Conservation (phyloP, 768 basidiomycete species). For the Symmetrospora coprosmae region DNA sequence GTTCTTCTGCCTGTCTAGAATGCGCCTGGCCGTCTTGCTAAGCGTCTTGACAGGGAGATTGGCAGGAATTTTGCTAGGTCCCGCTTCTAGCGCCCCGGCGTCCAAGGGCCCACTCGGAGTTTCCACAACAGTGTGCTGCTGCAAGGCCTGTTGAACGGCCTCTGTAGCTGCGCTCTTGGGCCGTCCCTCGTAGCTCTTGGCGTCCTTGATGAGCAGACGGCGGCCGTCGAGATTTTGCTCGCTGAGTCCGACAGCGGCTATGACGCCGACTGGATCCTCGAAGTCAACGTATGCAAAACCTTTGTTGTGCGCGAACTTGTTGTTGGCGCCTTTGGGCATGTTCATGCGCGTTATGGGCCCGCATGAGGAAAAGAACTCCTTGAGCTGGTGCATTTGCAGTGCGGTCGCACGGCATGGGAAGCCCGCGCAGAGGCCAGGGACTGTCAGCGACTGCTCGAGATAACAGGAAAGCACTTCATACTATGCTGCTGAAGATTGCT, state of each 20-base stretch:
- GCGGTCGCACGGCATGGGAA: too few species aligned
- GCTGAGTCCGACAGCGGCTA: conserved; percentile 59
- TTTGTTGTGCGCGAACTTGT: conserved; percentile 53
- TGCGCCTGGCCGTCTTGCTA: conserved; percentile 44
- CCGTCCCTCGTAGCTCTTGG: conserved; percentile 41
- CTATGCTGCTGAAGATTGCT: too few species aligned
- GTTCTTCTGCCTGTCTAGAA: conserved; percentile 63
- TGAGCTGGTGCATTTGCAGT: conserved; percentile 16
- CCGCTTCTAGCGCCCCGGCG: too few species aligned
- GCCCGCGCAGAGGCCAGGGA: too few species aligned
- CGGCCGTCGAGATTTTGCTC: conserved; percentile 73
- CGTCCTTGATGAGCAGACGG: conserved; percentile 82
- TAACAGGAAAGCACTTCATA: too few species aligned
- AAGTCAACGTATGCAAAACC: conserved; percentile 99
- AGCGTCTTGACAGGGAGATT: conserved; percentile 31
- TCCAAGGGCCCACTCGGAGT: too few species aligned
- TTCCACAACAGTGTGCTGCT: too few species aligned
- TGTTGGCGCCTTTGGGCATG: conserved; percentile 52
- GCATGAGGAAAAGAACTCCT: conserved; percentile 52
- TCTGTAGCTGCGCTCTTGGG: conserved; percentile 18
- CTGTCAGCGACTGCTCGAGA: too few species aligned
- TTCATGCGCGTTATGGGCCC: conserved; percentile 67
- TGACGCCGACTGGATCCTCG: conserved; percentile 57
- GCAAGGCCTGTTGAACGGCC: too few species aligned
- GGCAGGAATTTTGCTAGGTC: too few species aligned